phyloP scores from a whole-genome alignment of 2,329 filamentous ascomycete species.

The Geoglossum cookeanum region DNA sequence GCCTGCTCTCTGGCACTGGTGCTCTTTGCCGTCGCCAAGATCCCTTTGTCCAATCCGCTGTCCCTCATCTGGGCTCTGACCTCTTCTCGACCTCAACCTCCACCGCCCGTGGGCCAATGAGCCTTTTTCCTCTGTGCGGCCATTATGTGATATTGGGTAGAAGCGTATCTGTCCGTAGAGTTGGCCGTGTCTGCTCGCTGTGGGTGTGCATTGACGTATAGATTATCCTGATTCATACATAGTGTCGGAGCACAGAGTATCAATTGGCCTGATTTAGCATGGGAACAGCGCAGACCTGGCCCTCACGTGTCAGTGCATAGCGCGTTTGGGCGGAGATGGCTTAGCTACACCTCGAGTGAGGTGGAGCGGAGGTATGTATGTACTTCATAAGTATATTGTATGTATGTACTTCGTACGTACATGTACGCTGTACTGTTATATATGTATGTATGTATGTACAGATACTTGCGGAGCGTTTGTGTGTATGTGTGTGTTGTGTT shows the following conservation, averaged over 20 bases:
- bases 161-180: not conserved
- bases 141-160: not conserved
- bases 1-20: not conserved
- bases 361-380: too few species aligned
- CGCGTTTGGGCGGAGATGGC: too few species aligned
- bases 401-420: too few species aligned
- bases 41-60: not conserved
- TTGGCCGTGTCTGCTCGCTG: not conserved
- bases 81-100: not conserved
- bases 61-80: not conserved
- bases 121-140: not conserved
- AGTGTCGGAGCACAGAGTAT: not conserved
- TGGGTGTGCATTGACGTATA: not conserved
- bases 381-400: too few species aligned
- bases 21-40: not conserved
- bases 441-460: too few species aligned
- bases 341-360: too few species aligned
- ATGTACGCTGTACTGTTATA: too few species aligned
- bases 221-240: not conserved
- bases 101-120: not conserved
- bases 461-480: too few species aligned
- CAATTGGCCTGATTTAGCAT: not conserved
- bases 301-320: not conserved
- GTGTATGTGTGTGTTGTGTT: too few species aligned
- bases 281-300: not conserved